Base-by-base conservation (phyloP, 306 rosid genomes). In the Pyrus pyrifolia region DNA sequence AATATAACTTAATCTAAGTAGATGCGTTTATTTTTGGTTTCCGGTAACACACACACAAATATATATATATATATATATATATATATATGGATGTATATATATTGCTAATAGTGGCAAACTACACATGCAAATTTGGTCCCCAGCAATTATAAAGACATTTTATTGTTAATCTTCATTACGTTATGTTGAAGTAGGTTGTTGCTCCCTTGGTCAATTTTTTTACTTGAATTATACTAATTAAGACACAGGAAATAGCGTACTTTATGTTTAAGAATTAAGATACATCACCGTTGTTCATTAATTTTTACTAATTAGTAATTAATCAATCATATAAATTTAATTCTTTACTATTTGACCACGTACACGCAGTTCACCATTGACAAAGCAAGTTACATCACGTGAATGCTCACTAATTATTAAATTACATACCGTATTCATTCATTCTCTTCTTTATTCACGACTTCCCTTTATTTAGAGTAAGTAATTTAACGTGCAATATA, bases 191-290 rank as follows among this genome's bases (percentile, higher is more conserved):
- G n/a, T 21, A 5, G 4, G 17, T 62, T 44, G 18, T 53, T 74
- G 76, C 27, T 78, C 57, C 49, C 38, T 38, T 38, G 42, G 81
- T 77, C 81, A 59, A 58, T 44, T 68, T 68, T 58, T 77, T 15
- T 40, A 42, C 71, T 68, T 29, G 35, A 69, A 69, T 68, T 38
- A 30, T 59, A 69, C 81, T 70, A 38, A 38, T 38, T 38, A 73
- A 80, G 45, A 42, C 12, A 68, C 71, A 58, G 29, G 29, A 57
- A 68, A 68, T 23, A 23, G 25, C 35, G 5, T 74, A 45, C 62
- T 58, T 9, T n/a, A 3, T 22, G 27, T 58, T 42, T 9, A 9
- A 42, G 12, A 42, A 14, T 42, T 42, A 42, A 42, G 45, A 42
- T 49, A 15, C 5, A 17, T 49, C 55, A 49, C 55, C 55, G 1